Evolutionary conservation across 352 stramenopile genomes (phyloP), one percentile per base, ranked within the genome.

Genomic region (Globisporangium viniferum): DNA sequence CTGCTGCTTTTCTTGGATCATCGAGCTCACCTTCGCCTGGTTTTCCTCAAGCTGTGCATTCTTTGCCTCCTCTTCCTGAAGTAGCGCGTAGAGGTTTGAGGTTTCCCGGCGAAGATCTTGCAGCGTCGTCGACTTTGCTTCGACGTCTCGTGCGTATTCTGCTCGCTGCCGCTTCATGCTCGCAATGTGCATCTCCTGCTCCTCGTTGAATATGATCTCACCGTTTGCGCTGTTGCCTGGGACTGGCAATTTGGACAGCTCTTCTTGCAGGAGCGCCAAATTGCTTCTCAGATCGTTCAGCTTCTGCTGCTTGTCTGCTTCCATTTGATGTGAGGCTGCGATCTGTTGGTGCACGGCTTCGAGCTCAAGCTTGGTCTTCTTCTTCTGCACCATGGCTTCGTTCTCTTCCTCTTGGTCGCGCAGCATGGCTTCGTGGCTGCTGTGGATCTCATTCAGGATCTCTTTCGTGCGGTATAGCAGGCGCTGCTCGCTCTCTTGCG

Each of bases 381-480:
- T 91, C 68, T 91, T 91, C 63, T 91, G 80, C 18, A 75, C 65
- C 18, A 85, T 69, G 31, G 78, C 81, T 67, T 92, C 87, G 39
- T 81, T 88, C 72, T 94, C 87, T 58, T 93, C 85, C 56, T 93
- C 84, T 55, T 92, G 80, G 67, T 94, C 87, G 18, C 83, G 84
- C 67, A 88, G 66, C 77, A 91, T 86, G 49, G 80, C 82, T 54
- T 91, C 83, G 61, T 92, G 84, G 60, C 80, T 93, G 20, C 75
- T 85, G 46, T 88, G 82, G 64, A 93, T 93, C 74, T 94, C 83
- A 14, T 68, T 73, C 48, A 91, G 59, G 46, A 94, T 90, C 64
- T 94, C 83, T 31, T 90, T 88, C 5, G 82, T 89, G 46, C 83
- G 84, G 31, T 84, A 72, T 10, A 91, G 33, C 36, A 94, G 72